These are phyloP conservation scores for Trichoderma guizhouense DNA, from an alignment of 2,329 filamentous ascomycete genomes.

Conservation along the genomic window DNA sequence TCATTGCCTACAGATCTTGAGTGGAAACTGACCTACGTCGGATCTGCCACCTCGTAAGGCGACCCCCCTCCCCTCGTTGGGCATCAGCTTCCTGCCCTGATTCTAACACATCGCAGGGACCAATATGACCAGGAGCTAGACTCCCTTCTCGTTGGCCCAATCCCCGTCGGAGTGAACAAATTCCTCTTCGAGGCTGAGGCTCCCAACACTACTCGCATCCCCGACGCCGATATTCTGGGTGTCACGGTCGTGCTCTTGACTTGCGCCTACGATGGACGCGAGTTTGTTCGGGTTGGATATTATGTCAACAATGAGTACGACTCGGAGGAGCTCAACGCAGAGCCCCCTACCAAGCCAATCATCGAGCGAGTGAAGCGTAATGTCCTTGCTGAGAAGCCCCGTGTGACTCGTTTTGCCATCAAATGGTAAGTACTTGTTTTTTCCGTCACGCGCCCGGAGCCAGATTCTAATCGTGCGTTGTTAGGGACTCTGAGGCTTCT, in stretches of 20 bases:
- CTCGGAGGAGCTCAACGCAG: constrained; percentile 79
- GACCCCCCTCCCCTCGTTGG: constrained; percentile 14
- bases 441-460: constrained; percentile 1
- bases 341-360: constrained; percentile 87
- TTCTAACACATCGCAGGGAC: constrained; percentile 53
- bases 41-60: constrained; percentile 91
- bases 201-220: constrained; percentile 85
- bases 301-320: constrained; percentile 99
- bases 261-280: constrained; percentile 91
- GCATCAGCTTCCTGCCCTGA: constrained; percentile 21
- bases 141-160: constrained; percentile 92
- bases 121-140: constrained; percentile 99
- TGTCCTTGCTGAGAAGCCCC: constrained; percentile 92
- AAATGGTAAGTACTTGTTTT: constrained; percentile 66
- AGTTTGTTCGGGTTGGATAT: constrained; percentile 97
- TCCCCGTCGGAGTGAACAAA: constrained; percentile 96
- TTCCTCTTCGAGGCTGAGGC: constrained; percentile 96
- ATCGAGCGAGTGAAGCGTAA: constrained; percentile 91
- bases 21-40: constrained; percentile 99
- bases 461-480: constrained; percentile 11
- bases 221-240: constrained; percentile 89
- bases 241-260: constrained; percentile 96
- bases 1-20: constrained; percentile 69
- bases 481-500: constrained; percentile 94
- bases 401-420: constrained; percentile 95